Base-by-base conservation (phyloP, 2,329 filamentous ascomycete genomes). In the Penicillium sp. region DNA sequence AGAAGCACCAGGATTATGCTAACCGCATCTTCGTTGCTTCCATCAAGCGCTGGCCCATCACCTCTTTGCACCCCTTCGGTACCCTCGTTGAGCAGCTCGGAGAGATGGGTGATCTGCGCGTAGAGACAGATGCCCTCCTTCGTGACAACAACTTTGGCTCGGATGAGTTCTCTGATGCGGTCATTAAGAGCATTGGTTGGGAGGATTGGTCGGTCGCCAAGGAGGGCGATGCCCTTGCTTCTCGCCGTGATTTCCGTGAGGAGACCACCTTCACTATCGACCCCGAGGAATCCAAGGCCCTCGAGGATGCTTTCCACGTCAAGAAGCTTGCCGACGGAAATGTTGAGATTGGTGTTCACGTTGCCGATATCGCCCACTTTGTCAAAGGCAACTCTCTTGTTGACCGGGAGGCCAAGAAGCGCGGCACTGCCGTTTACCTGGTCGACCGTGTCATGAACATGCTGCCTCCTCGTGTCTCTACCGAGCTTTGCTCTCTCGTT, bases 21-120 rank as follows among this genome's bases (percentile, higher is more conserved):
- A 96, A 96, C 79, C 90, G 92, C 71, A 99, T 99, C 71, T 99
- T 99, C 67, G 95, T 99, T 68, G 95, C 95, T 50, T 97, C 93
- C 81, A 99, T 99, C 79, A 99, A 99, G 85, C 88, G 95, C 73
- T 99, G 95, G 95, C 95, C 95, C 64, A 99, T 99, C 72, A 99
- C 95, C 31, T 99, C 95, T n/a, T 87, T 99, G 57, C 95, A 99
- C 80, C 95, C 95, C 35, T 99, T 99, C 71, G 95, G 95, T 74
- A 99, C 95, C 8, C 87, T 99, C 49, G 93, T 98, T 55, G 95
- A 99, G 80, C 92, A 96, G 79, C 88, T 99, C 55, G 95, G 95
- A 63, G 91, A 92, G 75, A 98, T 98, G 91, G 95, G 95, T 67
- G 92, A 99, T 74, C 84, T 96, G 68, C 96, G 93, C 81, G 94